A percentile compares a stretch with the other conserved stretches of the same genome.
Evolutionary conservation across 2,329 filamentous ascomycete genomes (phyloP).

Genomic region (Ascocoryne sarcoides): DNA sequence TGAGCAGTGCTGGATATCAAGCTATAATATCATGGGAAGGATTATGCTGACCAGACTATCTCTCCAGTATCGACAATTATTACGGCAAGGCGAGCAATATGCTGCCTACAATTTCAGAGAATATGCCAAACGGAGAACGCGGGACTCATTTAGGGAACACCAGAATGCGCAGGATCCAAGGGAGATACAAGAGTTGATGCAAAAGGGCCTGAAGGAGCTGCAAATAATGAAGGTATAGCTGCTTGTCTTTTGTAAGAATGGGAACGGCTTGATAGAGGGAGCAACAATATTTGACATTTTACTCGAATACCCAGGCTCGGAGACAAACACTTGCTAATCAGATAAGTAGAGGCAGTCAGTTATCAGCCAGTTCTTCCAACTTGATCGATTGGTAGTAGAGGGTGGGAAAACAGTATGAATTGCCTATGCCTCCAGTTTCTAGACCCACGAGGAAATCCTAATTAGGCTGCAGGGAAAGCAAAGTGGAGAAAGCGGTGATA

Average conservation of each 20-base stretch:
- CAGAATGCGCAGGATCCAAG: slow-evolving; percentile 63
- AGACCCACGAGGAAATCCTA: neutral
- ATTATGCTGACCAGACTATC: neutral
- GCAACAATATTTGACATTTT: too few relatives aligned
- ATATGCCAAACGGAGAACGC: slow-evolving; percentile 84
- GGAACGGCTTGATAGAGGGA: too few relatives aligned
- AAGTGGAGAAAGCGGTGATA: slow-evolving; percentile 53
- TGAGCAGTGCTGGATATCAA: too few relatives aligned
- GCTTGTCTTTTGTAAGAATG: too few relatives aligned
- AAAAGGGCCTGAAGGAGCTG: slow-evolving; percentile 78
- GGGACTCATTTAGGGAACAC: slow-evolving; percentile 83
- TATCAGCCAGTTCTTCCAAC: slow-evolving; percentile 88
- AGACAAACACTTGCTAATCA: too few relatives aligned
- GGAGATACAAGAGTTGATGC: slow-evolving; percentile 77
- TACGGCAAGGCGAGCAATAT: slow-evolving; percentile 81
- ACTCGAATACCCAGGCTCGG: too few relatives aligned
- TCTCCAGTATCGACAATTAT: slow-evolving; percentile 76
- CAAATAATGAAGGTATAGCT: slow-evolving; percentile 80
- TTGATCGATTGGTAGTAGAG: slow-evolving; percentile 88
- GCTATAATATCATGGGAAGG: too few relatives aligned
- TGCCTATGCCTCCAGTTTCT: neutral
- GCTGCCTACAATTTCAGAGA: slow-evolving; percentile 96
- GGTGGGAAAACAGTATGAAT: slow-evolving; percentile 64
- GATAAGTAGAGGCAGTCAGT: slow-evolving; percentile 78
- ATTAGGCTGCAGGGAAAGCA: slow-evolving; percentile 57